phyloP scores from a whole-genome alignment of 768 basidiomycete species.

The Suillus weaverae region DNA sequence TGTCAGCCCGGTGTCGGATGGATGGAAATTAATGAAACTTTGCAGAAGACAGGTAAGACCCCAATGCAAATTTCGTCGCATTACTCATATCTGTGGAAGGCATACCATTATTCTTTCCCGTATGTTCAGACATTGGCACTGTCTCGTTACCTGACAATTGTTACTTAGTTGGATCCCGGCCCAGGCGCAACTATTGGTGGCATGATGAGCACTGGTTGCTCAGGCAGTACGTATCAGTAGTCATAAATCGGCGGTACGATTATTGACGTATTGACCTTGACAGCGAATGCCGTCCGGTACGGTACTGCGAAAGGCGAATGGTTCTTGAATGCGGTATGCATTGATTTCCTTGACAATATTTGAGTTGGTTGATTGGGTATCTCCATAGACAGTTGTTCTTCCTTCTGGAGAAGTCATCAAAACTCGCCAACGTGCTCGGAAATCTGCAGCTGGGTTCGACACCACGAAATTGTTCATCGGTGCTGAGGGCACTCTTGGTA shows the following conservation, averaged over 20 bases:
- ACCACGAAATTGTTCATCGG: constrained; percentile 85
- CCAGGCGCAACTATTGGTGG: constrained; percentile 84
- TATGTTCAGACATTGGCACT: constrained; percentile 29
- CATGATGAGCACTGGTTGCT: constrained; percentile 85
- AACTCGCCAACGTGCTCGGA: constrained; percentile 74
- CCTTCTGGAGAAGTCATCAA: constrained; percentile 90
- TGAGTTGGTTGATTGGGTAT: constrained; percentile 2
- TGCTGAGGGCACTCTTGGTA: constrained; percentile 79
- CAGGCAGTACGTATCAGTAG: constrained; percentile 57
- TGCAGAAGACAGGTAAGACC: constrained; percentile 56
- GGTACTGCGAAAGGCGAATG: constrained; percentile 90
- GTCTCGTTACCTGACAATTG: background rate
- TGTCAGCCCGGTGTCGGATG: constrained; percentile 74
- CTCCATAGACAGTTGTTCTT: constrained; percentile 76
- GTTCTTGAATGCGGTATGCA: constrained; percentile 78
- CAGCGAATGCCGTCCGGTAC: constrained; percentile 81
- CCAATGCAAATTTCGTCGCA: background rate
- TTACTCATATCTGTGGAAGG: constrained; percentile 36
- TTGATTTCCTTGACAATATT: background rate
- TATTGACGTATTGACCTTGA: background rate
- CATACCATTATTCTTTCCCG: constrained; percentile 83
- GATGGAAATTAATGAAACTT: constrained; percentile 68
- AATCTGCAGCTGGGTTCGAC: constrained; percentile 89
- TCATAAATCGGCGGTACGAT: background rate
- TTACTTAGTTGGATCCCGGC: constrained; percentile 65